Base-by-base conservation (phyloP, 371 early-diverging fungal genomes). In the Lichtheimia hyalospora region DNA sequence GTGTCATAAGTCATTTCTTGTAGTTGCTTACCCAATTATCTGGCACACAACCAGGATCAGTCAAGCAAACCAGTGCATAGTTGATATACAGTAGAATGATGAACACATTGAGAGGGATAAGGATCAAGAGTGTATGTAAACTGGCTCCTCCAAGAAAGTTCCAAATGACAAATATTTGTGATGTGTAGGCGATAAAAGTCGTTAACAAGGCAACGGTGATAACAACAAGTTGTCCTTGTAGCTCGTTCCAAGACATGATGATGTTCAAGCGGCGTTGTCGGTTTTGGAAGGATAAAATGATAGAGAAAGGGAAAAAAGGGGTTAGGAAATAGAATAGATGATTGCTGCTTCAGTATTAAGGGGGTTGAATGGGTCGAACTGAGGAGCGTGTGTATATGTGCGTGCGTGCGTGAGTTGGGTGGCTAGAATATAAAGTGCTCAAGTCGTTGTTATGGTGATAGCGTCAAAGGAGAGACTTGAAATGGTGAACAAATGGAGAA, bases 41-140 rank as follows among this genome's bases (percentile, higher is more conserved):
- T 18, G 96, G 96, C 2, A 92, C 91, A 13, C 67, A 53, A 13
- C 96, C 98, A 0, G 98, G 95, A 59, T 89, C 79, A 18, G 92
- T 92, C 2, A 71, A 68, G 58, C 85, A 85, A 1, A 91, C 90
- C 28, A 92, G 76, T 59, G 82, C 87, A 72, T 96, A 97, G 81
- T 96, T 92, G 67, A 86, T 67, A 70, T 83, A 85, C 13, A 90
- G 76, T 52, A 87, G 73, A 24, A 87, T 67, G 27, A 90, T 79
- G 55, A 79, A 70, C n/a, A 82, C 57, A 65, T 93, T 88, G 77
- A 93, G 88, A 12, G 86, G 81, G 7, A 72, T 72, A 20, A 87
- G 77, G 23, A 85, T 81, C 23, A 80, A 55, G 39, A 81, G 23
- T 5, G 69, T 70, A 12, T 64, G 58, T 10, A 66, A 27, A 2